Conservation (phyloP, 495 filamentous ascomycete genomes). For the Tuber borchii region DNA sequence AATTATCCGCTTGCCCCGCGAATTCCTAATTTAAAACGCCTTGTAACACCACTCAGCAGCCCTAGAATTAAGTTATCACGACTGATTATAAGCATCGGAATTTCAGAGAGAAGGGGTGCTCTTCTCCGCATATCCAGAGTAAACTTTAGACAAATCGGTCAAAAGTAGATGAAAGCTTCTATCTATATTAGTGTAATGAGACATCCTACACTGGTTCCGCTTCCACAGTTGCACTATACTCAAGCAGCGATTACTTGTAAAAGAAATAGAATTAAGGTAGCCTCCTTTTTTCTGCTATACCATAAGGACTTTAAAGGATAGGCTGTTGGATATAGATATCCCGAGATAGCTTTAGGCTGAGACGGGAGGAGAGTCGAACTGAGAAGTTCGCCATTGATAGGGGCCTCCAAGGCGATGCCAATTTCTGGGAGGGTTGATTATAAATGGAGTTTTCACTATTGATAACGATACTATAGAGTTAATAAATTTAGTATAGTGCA, state of each 20-base stretch:
- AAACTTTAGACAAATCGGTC: background rate
- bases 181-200: background rate
- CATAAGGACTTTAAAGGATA: background rate
- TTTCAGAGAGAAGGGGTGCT: background rate
- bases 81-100: background rate
- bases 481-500: background rate
- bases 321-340: background rate
- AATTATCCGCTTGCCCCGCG: background rate
- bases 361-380: background rate
- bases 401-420: background rate
- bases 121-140: accelerated
- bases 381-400: background rate
- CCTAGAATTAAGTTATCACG: background rate
- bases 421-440: background rate
- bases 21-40: background rate
- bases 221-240: background rate
- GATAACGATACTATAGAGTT: background rate
- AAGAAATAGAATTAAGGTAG: background rate
- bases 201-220: background rate
- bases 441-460: background rate
- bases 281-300: background rate
- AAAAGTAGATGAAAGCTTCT: background rate
- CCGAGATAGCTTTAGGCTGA: background rate
- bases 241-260: background rate
- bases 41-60: background rate